phyloP scores from a whole-genome alignment of 495 filamentous ascomycete species.

The Talaromyces trachyspermus region DNA sequence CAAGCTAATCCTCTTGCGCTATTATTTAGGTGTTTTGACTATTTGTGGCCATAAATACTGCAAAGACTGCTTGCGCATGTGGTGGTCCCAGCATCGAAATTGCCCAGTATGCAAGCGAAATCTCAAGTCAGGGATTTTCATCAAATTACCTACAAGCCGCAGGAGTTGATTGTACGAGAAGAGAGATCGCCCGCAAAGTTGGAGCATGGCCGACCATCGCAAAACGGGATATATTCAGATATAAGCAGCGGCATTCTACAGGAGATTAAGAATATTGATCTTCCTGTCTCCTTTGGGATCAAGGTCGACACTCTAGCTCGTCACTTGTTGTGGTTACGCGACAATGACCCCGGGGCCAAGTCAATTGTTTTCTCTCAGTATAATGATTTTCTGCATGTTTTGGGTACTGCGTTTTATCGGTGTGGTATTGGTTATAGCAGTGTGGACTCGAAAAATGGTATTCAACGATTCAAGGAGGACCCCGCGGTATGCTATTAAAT shows the following conservation, averaged over 20 bases:
- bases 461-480: constrained; percentile 68
- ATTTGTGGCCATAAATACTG: constrained; percentile 89
- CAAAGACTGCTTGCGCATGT: constrained; percentile 70
- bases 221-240: constrained; percentile 63
- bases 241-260: constrained; percentile 62
- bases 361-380: constrained; percentile 89
- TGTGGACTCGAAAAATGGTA: constrained; percentile 55
- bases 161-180: constrained; percentile 59
- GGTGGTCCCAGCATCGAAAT: constrained; percentile 58
- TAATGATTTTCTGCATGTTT: constrained; percentile 67
- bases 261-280: constrained; percentile 76
- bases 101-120: constrained; percentile 74
- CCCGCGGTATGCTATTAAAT: constrained; percentile 44
- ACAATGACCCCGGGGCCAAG: constrained; percentile 80
- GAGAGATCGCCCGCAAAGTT: constrained; percentile 40
- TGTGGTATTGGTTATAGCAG: constrained; percentile 65
- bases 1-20: constrained; percentile 12
- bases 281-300: constrained; percentile 69
- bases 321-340: constrained; percentile 77
- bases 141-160: constrained; percentile 76
- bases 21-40: constrained; percentile 62
- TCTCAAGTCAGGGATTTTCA: constrained; percentile 59
- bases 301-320: constrained; percentile 80
- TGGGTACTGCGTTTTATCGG: constrained; percentile 56
- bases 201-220: constrained; percentile 21